A percentile compares a stretch with the other conserved stretches of the same genome.
These are phyloP conservation scores for Mimosa bimucronata DNA, from an alignment of 306 rosid species.

Conservation along the genomic window DNA sequence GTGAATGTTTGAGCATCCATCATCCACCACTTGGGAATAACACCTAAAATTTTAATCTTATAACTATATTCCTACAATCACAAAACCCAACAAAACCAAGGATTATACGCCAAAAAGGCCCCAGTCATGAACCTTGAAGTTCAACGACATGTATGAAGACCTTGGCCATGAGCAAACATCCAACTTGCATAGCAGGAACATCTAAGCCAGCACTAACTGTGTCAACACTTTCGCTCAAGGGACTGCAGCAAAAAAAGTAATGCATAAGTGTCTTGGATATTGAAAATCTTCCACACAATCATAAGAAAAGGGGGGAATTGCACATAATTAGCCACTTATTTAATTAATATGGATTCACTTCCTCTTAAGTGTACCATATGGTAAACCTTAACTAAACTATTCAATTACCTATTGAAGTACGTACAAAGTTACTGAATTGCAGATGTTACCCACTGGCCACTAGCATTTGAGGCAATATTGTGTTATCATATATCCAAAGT, in stretches of 20 bases:
- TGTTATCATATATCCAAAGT: too few species aligned
- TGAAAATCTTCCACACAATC: conserved; percentile 1
- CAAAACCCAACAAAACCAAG: conserved; percentile 2
- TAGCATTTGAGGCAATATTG: background rate
- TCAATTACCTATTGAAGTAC: background rate
- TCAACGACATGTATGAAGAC: too few species aligned
- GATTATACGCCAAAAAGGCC: conserved; percentile 39
- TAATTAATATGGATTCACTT: background rate
- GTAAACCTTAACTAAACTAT: conserved; percentile 17
- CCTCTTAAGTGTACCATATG: background rate
- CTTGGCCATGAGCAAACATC: too few species aligned
- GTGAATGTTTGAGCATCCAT: too few species aligned
- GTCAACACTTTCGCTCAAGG: too few species aligned
- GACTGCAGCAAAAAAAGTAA: conserved; percentile 56
- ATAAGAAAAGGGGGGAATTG: background rate
- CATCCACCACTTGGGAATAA: conserved; percentile 12
- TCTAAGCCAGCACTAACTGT: too few species aligned
- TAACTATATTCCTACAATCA: background rate
- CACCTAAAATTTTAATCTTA: conserved; percentile 28
- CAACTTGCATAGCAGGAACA: too few species aligned
- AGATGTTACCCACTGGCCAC: conserved; percentile 2
- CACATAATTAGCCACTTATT: background rate
- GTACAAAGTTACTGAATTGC: background rate
- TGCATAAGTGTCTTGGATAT: conserved; percentile 12
- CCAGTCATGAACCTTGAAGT: too few species aligned